Percentiles rank a stretch among this genome's conserved stretches.
phyloP scores from a whole-genome alignment of 2,329 filamentous ascomycete genomes.

The Emergomyces pasteurianus region DNA sequence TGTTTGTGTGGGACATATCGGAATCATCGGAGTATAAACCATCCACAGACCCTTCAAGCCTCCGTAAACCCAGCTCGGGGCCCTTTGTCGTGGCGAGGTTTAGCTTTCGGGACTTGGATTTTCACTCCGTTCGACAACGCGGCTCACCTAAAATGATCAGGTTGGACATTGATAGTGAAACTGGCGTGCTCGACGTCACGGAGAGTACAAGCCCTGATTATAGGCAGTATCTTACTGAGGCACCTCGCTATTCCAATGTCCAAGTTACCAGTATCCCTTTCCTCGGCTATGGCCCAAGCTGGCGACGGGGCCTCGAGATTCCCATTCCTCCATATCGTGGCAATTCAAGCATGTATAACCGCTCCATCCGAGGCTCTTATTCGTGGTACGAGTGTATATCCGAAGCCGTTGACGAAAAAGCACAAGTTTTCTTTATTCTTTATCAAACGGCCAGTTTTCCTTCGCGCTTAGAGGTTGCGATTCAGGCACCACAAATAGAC shows the following conservation, averaged over 20 bases:
- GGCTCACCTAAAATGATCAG: constrained; percentile 39
- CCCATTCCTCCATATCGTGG: constrained; percentile 36
- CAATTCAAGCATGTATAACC: constrained; percentile 27
- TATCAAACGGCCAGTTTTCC: constrained; percentile 11
- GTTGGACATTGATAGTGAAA: constrained; percentile 40
- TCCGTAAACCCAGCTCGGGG: constrained; percentile 20
- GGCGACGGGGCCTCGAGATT: constrained; percentile 35
- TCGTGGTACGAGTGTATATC: constrained; percentile 29
- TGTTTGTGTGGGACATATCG: constrained; percentile 50
- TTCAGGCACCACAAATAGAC: background rate
- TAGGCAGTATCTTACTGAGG: constrained; percentile 7
- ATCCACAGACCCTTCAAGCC: constrained; percentile 38
- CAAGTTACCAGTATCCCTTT: constrained; percentile 45
- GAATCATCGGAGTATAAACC: constrained; percentile 38
- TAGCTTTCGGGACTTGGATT: constrained; percentile 40
- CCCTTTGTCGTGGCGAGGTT: constrained; percentile 41
- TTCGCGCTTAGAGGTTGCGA: background rate
- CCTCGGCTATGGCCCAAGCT: constrained; percentile 37
- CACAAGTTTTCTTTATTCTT: constrained; percentile 26
- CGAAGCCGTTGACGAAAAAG: constrained; percentile 21
- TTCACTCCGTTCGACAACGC: constrained; percentile 43
- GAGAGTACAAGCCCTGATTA: constrained; percentile 40
- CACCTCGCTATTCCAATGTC: constrained; percentile 33
- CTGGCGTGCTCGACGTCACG: constrained; percentile 40
- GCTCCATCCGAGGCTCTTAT: constrained; percentile 15